phyloP scores from a whole-genome alignment of 345 rosid genomes.

The Hibiscus mutabilis region DNA sequence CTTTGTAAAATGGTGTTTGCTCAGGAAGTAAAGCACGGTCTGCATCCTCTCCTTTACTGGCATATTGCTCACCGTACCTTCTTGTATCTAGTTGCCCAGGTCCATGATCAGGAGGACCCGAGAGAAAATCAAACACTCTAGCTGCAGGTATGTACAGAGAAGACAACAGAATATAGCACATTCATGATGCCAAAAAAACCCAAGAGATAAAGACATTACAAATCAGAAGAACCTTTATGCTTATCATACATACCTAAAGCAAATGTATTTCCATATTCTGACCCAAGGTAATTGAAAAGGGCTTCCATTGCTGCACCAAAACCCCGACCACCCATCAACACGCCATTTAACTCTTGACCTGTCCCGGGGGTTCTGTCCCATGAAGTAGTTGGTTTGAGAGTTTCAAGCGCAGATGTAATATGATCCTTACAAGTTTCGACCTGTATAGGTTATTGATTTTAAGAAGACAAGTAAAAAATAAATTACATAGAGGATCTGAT shows the following conservation, averaged over 20 bases:
- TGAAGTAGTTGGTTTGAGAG: slow-evolving; percentile 85
- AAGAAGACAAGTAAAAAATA: not conserved
- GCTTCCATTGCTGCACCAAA: slow-evolving; percentile 98
- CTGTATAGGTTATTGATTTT: slow-evolving; percentile 26
- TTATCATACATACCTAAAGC: slow-evolving; percentile 61
- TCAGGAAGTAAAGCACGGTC: slow-evolving; percentile 98
- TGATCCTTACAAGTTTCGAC: slow-evolving; percentile 90
- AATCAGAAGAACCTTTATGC: slow-evolving; percentile 21
- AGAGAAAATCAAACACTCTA: slow-evolving; percentile 87
- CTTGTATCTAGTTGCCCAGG: slow-evolving; percentile 96
- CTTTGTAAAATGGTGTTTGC: slow-evolving; percentile 97
- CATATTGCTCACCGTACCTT: slow-evolving; percentile 98
- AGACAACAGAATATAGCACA: slow-evolving; percentile 8
- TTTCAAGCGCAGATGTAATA: slow-evolving; percentile 89
- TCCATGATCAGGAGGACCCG: slow-evolving; percentile 99
- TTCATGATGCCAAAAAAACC: not conserved
- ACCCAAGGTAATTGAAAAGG: slow-evolving; percentile 84
- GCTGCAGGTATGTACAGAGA: slow-evolving; percentile 49
- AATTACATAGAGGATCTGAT: not conserved
- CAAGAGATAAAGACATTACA: not conserved
- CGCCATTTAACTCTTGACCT: slow-evolving; percentile 28
- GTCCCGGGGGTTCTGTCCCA: slow-evolving; percentile 92
- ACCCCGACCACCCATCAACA: slow-evolving; percentile 95
- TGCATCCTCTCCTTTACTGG: slow-evolving; percentile 98
- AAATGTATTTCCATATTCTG: slow-evolving; percentile 91